phyloP scores from a whole-genome alignment of 2,329 filamentous ascomycete genomes.

The Neodidymelliopsis sp. region DNA sequence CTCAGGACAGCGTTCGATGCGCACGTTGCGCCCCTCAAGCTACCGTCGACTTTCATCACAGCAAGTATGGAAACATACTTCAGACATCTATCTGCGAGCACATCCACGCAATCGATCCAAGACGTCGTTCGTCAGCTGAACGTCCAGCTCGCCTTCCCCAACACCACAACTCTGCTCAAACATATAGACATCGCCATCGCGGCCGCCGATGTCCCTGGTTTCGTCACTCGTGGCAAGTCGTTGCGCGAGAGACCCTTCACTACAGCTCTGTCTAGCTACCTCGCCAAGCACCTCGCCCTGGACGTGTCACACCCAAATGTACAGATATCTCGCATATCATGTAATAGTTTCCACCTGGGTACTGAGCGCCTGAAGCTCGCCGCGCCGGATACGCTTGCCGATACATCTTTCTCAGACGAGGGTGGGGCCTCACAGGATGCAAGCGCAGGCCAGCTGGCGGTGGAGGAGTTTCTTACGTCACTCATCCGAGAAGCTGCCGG shows the following conservation, averaged over 20 bases:
- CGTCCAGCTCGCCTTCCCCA: constrained; percentile 46
- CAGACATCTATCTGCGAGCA: constrained; percentile 59
- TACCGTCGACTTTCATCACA: constrained; percentile 57
- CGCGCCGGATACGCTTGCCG: constrained; percentile 36
- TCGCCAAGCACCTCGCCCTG: constrained; percentile 52
- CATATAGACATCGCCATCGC: constrained; percentile 54
- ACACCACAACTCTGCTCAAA: constrained; percentile 45
- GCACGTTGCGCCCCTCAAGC: constrained; percentile 54
- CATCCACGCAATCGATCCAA: constrained; percentile 40
- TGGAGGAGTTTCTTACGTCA: constrained; percentile 41
- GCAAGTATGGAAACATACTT: constrained; percentile 62
- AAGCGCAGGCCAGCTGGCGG: constrained; percentile 42
- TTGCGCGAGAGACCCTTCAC: constrained; percentile 47
- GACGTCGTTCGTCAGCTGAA: constrained; percentile 45
- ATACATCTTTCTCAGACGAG: constrained; percentile 35
- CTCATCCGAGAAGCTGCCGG: constrained; percentile 45
- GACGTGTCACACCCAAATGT: constrained; percentile 50
- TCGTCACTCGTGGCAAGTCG: constrained; percentile 38
- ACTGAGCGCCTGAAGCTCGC: constrained; percentile 50
- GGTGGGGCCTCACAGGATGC: constrained; percentile 31
- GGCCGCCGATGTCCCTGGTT: constrained; percentile 49
- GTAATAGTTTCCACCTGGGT: constrained; percentile 52
- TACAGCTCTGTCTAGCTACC: constrained; percentile 49
- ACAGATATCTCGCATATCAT: constrained; percentile 52
- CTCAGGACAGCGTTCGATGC: constrained; percentile 60